Conservation (phyloP, 306 rosid species). For the Cicer judaicum region DNA sequence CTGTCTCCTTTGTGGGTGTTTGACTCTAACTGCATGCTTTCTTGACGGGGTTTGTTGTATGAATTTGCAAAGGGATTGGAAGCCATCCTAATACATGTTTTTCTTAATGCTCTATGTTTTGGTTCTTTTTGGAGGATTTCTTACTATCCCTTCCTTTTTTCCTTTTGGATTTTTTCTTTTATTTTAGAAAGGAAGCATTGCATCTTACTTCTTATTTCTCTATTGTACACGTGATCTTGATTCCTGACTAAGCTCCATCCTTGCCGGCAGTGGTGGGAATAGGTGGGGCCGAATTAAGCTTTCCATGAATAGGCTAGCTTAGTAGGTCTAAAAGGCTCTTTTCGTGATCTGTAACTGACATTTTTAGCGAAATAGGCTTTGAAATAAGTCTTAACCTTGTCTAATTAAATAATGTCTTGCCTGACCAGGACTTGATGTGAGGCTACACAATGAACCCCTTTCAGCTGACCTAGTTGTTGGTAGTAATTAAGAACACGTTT, state of each 20-base stretch:
- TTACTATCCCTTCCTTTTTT: slow-evolving; percentile 15
- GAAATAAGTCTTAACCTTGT: no score
- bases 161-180: not conserved
- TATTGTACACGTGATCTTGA: slow-evolving; percentile 9
- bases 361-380: no score
- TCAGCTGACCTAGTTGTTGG: not conserved
- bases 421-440: no score
- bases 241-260: not conserved
- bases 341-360: no score
- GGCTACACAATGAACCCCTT: no score
- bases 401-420: no score
- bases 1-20: slow-evolving; percentile 20
- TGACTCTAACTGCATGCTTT: slow-evolving; percentile 13
- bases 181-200: not conserved
- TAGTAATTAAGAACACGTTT: slow-evolving; percentile 7
- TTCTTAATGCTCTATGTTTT: slow-evolving; percentile 2
- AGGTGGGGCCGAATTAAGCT: no score
- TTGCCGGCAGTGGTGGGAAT: not conserved
- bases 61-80: slow-evolving; percentile 31
- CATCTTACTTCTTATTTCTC: not conserved
- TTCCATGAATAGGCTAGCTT: no score
- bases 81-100: slow-evolving; percentile 20
- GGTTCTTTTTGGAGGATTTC: slow-evolving; percentile 29
- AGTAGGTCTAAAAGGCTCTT: no score
- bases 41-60: not conserved